phyloP scores from a whole-genome alignment of 108 stramenopile genomes.

The Mayamaea pseudoterrestris region DNA sequence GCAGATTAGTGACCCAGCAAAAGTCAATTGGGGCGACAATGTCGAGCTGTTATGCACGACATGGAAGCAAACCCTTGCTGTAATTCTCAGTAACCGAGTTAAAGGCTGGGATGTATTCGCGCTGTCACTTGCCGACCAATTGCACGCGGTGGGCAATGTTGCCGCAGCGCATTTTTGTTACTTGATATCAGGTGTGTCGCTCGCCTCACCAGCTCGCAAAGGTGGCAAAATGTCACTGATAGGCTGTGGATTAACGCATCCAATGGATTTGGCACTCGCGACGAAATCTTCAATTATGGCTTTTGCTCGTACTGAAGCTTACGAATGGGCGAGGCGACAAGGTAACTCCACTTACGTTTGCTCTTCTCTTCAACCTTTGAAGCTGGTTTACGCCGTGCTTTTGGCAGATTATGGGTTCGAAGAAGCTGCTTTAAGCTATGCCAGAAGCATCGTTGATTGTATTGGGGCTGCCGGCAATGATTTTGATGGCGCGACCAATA shows the following conservation, averaged over 20 bases:
- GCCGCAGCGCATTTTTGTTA: conserved; percentile 77
- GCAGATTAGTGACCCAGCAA: conserved; percentile 21
- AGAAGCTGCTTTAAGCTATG: conserved; percentile 34
- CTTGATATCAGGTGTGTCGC: conserved; percentile 59
- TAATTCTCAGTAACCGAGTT: conserved; percentile 70
- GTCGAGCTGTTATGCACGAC: conserved; percentile 22
- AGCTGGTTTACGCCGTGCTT: conserved; percentile 59
- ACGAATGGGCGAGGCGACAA: conserved; percentile 79
- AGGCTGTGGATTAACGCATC: conserved; percentile 41
- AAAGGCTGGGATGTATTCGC: conserved; percentile 65
- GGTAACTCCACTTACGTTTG: conserved; percentile 63
- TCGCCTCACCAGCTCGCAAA: conserved; percentile 26
- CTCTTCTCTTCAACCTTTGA: conserved; percentile 58
- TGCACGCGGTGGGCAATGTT: conserved; percentile 39
- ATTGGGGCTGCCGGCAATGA: too few species aligned
- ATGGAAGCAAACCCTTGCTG: conserved; percentile 59
- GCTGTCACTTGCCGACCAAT: conserved; percentile 61
- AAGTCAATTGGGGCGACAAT: conserved; percentile 23
- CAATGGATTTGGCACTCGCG: conserved; percentile 23
- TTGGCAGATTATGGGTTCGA: conserved; percentile 53
- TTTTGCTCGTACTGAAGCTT: conserved; percentile 76
- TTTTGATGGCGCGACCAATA: too few species aligned
- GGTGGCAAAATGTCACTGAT: conserved; percentile 43
- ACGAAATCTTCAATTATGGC: conserved; percentile 41
- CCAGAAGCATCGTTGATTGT: conserved; percentile 33